These are phyloP conservation scores for Phlyctochytrium planicorne DNA, from an alignment of 192 early-diverging fungal species.

Conservation along the genomic window DNA sequence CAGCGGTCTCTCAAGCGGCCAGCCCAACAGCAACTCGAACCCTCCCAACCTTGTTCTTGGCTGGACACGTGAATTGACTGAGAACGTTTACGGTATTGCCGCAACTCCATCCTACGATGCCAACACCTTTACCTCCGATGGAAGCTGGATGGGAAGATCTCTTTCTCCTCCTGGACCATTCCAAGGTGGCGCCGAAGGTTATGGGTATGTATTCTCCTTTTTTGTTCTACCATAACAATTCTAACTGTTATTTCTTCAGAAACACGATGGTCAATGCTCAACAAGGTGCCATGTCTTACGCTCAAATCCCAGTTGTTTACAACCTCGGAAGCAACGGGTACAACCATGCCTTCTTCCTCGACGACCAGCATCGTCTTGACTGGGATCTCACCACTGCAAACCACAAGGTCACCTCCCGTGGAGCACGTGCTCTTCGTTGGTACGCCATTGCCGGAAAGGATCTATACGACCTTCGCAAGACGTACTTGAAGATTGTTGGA, in stretches of 20 bases:
- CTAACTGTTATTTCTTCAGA: too few species aligned
- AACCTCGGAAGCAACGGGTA: constrained; percentile 12
- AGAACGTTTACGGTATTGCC: constrained; percentile 18
- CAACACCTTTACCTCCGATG: background rate
- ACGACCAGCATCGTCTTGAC: constrained; percentile 13
- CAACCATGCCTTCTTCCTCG: constrained; percentile 15
- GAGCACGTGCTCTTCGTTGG: constrained; percentile 13
- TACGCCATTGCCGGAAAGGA: constrained; percentile 13
- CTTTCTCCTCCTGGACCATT: background rate
- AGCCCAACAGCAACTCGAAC: background rate
- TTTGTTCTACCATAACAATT: too few species aligned
- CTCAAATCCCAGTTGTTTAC: constrained; percentile 17
- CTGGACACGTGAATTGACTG: constrained; percentile 15
- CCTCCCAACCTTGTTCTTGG: background rate
- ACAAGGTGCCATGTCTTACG: constrained; percentile 2
- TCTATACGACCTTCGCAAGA: constrained; percentile 8
- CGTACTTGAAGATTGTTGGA: constrained; percentile 18
- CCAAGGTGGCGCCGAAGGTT: background rate
- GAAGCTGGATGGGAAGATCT: background rate
- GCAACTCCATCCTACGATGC: background rate
- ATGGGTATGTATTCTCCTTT: too few species aligned
- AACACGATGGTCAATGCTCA: background rate
- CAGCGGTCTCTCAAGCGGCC: background rate
- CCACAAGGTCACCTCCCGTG: background rate
- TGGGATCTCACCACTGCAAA: constrained; percentile 19